phyloP scores from a whole-genome alignment of 1,139 yeast genomes.

The Kurtzmaniella natalensis region DNA sequence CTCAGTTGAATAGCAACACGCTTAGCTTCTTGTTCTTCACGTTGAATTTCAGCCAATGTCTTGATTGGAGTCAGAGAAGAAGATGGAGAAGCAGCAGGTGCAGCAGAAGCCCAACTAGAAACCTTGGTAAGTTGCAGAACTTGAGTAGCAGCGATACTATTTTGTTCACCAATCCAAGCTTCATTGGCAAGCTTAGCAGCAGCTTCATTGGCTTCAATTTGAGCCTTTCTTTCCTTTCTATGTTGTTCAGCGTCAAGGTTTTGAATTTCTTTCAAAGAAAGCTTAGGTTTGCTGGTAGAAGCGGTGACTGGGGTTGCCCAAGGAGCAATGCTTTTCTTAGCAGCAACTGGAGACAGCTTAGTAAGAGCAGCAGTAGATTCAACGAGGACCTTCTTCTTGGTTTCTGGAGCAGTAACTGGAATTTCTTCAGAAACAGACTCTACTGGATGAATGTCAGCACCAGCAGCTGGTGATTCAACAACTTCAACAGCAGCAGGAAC shows the following conservation, averaged over 20 bases:
- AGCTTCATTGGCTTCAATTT: slow-evolving; percentile 30
- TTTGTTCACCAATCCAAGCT: slow-evolving; percentile 18
- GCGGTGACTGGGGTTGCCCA: slow-evolving; percentile 42
- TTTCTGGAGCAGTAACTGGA: too few species aligned
- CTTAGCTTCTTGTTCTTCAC: slow-evolving; percentile 35
- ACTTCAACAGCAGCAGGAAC: too few species aligned
- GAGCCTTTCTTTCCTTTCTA: slow-evolving; percentile 33
- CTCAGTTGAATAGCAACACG: slow-evolving; percentile 3
- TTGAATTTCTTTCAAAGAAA: slow-evolving; percentile 68
- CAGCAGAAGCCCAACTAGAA: slow-evolving; percentile 52
- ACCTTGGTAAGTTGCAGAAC: slow-evolving; percentile 38
- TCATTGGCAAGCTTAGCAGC: slow-evolving; percentile 20
- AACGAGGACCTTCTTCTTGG: too few species aligned
- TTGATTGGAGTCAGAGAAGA: slow-evolving; percentile 21
- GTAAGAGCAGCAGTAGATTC: too few species aligned
- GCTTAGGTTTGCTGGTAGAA: slow-evolving; percentile 35
- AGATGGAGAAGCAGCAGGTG: slow-evolving; percentile 11
- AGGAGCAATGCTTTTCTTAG: slow-evolving; percentile 38
- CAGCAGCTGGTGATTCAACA: too few species aligned
- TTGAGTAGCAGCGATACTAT: slow-evolving; percentile 18
- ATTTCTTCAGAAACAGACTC: too few species aligned
- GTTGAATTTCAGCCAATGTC: slow-evolving; percentile 45
- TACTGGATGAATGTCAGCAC: too few species aligned
- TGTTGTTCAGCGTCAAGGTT: slow-evolving; percentile 57
- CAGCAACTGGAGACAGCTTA: neutral